These are phyloP conservation scores for Lasiodiplodia hormozganensis DNA, from an alignment of 2,329 filamentous ascomycete species.

Conservation along the genomic window DNA sequence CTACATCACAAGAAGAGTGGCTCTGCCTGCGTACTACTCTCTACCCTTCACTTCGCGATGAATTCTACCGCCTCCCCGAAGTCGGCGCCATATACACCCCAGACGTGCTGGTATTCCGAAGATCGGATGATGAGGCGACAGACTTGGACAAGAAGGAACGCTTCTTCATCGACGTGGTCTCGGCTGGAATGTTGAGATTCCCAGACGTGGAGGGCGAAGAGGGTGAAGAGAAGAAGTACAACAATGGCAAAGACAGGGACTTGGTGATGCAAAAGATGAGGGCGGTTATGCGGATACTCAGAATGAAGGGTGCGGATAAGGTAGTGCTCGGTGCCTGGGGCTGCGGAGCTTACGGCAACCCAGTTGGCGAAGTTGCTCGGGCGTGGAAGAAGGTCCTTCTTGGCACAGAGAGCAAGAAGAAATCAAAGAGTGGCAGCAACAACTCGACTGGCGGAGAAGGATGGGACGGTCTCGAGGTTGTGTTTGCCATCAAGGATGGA, in stretches of 20 bases:
- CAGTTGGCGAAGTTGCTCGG: conserved; percentile 63
- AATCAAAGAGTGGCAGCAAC: conserved; percentile 29
- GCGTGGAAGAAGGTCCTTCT: conserved; percentile 59
- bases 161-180: conserved; percentile 66
- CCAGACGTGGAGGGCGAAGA: conserved; percentile 57
- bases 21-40: conserved; percentile 68
- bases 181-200: conserved; percentile 64
- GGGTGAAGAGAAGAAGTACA: conserved; percentile 47
- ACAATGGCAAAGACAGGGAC: conserved; percentile 58
- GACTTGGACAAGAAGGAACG: conserved; percentile 56
- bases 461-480: conserved; percentile 59
- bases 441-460: conserved; percentile 36
- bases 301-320: conserved; percentile 53
- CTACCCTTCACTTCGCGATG: conserved; percentile 63
- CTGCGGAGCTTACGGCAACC: conserved; percentile 69
- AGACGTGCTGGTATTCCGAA: conserved; percentile 66
- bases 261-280: conserved; percentile 63
- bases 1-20: conserved; percentile 67
- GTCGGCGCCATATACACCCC: conserved; percentile 63
- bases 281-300: conserved; percentile 61
- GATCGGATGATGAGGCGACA: conserved; percentile 43
- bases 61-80: conserved; percentile 67
- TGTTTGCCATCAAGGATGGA: conserved; percentile 65
- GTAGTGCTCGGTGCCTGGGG: conserved; percentile 70
- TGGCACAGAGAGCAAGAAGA: conserved; percentile 35